Conservation (phyloP, 225 moss, liverwort and hornwort genomes). For the Neckera pumila region DNA sequence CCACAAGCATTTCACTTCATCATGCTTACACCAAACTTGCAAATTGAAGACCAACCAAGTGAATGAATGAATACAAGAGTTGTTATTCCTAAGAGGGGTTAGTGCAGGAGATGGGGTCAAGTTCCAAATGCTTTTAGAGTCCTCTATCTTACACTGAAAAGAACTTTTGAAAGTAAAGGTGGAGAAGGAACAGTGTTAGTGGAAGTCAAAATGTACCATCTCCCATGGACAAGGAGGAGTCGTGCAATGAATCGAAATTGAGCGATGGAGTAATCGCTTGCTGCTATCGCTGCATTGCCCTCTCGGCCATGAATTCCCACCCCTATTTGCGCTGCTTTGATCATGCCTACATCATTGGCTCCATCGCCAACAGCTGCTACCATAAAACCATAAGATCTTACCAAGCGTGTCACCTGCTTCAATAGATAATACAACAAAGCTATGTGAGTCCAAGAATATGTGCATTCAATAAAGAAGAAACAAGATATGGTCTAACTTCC, state of each 20-base stretch:
- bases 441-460: not conserved
- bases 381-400: constrained; percentile 60
- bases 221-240: constrained; percentile 76
- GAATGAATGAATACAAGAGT: not conserved
- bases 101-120: not conserved
- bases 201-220: constrained; percentile 36
- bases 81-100: too few relatives aligned
- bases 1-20: not conserved
- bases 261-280: constrained; percentile 78
- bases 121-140: not conserved
- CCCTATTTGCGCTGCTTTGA: constrained; percentile 85
- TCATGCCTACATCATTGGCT: constrained; percentile 95
- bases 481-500: not conserved
- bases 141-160: not conserved
- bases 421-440: not conserved
- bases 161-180: not conserved
- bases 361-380: constrained; percentile 70
- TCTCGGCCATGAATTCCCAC: constrained; percentile 80
- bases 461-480: not conserved
- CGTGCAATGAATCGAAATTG: constrained; percentile 75
- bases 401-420: constrained; percentile 50
- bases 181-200: not conserved
- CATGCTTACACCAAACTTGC: too few relatives aligned
- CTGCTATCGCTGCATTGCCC: constrained; percentile 75
- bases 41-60: not conserved